phyloP scores from a whole-genome alignment of 208 protist species.

The Crithidia thermophila region DNA sequence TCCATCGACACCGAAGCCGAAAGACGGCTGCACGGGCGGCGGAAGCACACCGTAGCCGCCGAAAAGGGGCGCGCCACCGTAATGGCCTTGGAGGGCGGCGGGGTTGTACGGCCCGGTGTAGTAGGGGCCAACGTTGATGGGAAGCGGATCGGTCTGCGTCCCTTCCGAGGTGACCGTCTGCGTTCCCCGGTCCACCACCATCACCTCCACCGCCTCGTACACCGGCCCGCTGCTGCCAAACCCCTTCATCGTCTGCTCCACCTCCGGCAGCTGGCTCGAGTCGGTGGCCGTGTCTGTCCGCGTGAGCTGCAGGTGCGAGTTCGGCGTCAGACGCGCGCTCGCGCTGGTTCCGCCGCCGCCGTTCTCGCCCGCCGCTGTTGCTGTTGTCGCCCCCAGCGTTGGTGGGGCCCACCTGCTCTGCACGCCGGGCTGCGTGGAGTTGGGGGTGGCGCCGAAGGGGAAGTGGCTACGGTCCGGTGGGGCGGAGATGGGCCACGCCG shows the following conservation, averaged over 20 bases:
- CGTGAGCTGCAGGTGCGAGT: not conserved
- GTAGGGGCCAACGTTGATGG: constrained; percentile 23
- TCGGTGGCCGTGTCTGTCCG: constrained; percentile 15
- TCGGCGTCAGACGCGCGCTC: not conserved
- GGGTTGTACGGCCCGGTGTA: constrained; percentile 20
- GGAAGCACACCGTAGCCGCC: constrained; percentile 1
- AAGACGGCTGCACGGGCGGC: not conserved
- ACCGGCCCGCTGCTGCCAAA: constrained; percentile 13
- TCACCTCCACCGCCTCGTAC: constrained; percentile 68
- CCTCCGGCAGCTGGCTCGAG: constrained; percentile 25
- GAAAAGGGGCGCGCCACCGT: not conserved
- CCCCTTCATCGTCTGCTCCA: constrained; percentile 26
- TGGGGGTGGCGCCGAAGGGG: constrained; percentile 23
- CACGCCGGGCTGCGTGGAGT: constrained; percentile 2
- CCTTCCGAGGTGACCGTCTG: constrained; percentile 73
- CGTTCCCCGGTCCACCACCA: constrained; percentile 85
- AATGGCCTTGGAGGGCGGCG: not conserved
- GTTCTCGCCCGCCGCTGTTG: not conserved
- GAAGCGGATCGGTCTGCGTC: constrained; percentile 77
- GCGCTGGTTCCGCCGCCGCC: not conserved
- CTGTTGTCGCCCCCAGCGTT: not conserved
- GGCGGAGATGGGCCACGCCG: constrained; percentile 17
- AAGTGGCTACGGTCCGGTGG: constrained; percentile 24
- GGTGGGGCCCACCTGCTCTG: constrained; percentile 5
- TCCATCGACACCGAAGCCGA: constrained; percentile 31